Base-by-base conservation (phyloP, 805 yeast genomes). In the Yamadazyma phyllophila region DNA sequence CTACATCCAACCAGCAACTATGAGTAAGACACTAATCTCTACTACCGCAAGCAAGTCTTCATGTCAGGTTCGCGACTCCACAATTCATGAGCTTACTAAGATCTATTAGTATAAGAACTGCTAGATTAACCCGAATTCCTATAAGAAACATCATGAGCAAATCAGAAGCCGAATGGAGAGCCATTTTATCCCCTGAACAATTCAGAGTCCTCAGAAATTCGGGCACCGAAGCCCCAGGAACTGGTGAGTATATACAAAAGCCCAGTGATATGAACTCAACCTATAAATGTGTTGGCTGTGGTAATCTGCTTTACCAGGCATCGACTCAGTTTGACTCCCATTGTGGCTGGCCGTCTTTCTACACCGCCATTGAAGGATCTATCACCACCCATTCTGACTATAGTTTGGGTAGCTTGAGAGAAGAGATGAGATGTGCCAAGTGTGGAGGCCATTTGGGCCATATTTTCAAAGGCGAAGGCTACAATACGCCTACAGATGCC, bases 281-380 rank as follows among this genome's bases (percentile, higher is more conserved):
- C 2, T 94, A 90, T 64, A 68, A 70, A 38, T 94, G 99, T 68
- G 97, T 86, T 0, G 98, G 85, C 5, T 94, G 99, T 66, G 75
- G 74, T 41, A 70, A 77, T 36, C 96, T 97, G 10, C 67, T 94
- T 26, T 94, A 94, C 65, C 76, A 77, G 49, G 82, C 96, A 26
- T 70, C 76, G 27, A 78, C 96, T 3, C 92, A 94, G 64, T 94
- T 94, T 57, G 83, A 85, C 47, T 81, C 96, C 10, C 89, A 89
- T 44, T 94, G 99, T 65, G 99, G 99, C 2, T 94, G 99, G 99
- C 99, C 99, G 1, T 91, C 97, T 0, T 94, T 94, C 65, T 92
- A 84, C 63, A 85, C 88, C 47, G 97, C 96, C 1, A 70, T 88
- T 33, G 95, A 96, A 0, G 91, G 90, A 0, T 75, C 96, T 5